Percentiles rank a stretch among this genome's conserved stretches.
phyloP scores from a whole-genome alignment of 1,139 yeast species.

The Waltiozyma sp. region DNA sequence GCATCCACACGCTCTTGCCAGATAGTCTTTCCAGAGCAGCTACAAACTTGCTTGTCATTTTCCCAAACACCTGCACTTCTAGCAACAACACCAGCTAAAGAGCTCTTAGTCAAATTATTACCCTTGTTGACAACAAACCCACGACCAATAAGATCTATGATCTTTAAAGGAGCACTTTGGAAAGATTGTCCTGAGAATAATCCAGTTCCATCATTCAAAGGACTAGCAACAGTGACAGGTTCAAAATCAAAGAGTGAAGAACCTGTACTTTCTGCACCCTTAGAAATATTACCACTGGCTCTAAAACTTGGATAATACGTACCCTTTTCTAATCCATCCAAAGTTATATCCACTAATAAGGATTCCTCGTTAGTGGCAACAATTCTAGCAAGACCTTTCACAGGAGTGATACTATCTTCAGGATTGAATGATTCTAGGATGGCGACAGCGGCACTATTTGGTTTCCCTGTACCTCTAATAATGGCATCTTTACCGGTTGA shows the following conservation, averaged over 20 bases:
- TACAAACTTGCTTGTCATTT: conserved; percentile 84
- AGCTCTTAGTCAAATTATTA: conserved; percentile 28
- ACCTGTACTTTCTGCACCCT: conserved; percentile 69
- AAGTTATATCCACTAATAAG: conserved; percentile 63
- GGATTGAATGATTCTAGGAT: conserved; percentile 60
- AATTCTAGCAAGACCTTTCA: conserved; percentile 79
- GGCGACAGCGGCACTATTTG: conserved; percentile 86
- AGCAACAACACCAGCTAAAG: conserved; percentile 80
- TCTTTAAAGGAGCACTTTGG: conserved; percentile 43
- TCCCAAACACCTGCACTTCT: conserved; percentile 98
- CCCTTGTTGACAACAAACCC: conserved; percentile 51
- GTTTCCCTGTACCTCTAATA: conserved; percentile 80
- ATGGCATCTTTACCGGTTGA: conserved; percentile 77
- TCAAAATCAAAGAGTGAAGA: conserved; percentile 33
- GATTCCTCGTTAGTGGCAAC: conserved; percentile 48
- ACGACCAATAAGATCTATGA: conserved; percentile 69
- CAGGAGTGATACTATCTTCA: conserved; percentile 43
- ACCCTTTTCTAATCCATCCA: conserved; percentile 57
- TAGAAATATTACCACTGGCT: conserved; percentile 61
- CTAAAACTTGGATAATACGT: conserved; percentile 61
- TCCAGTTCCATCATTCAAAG: conserved; percentile 17
- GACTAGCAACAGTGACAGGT: conserved; percentile 33
- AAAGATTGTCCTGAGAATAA: conserved; percentile 53
- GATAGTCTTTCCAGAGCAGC: conserved; percentile 88
- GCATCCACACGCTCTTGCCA: conserved; percentile 93